These are phyloP conservation scores for Umbelopsis sp. DNA, from an alignment of 371 early-diverging fungal genomes.

Conservation along the genomic window DNA sequence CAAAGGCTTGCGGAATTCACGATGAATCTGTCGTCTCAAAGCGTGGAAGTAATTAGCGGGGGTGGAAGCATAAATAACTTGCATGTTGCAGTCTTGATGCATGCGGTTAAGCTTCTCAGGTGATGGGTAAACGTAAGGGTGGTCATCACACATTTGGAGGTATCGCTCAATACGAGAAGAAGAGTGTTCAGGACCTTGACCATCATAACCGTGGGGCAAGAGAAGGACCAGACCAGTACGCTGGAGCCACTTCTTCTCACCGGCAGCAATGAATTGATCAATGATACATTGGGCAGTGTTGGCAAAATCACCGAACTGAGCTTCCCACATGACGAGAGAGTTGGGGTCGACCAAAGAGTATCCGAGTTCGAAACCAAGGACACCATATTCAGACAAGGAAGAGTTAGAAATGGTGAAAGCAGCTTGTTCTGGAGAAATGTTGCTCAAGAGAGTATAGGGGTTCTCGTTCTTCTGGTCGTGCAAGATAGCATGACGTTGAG, in stretches of 20 bases:
- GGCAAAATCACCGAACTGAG: constrained; percentile 98
- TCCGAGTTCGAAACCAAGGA: constrained; percentile 95
- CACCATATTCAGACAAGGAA: constrained; percentile 94
- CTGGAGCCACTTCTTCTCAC: constrained; percentile 97
- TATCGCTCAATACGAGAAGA: constrained; percentile 94
- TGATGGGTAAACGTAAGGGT: constrained; percentile 85
- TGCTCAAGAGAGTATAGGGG: constrained; percentile 79
- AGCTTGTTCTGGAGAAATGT: constrained; percentile 83
- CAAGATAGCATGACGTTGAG: constrained; percentile 95
- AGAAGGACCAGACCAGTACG: constrained; percentile 91
- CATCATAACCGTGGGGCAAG: constrained; percentile 97
- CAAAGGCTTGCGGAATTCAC: constrained; percentile 97
- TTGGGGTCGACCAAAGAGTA: constrained; percentile 94
- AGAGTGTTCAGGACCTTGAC: constrained; percentile 98
- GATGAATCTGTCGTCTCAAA: constrained; percentile 92
- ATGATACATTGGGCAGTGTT: constrained; percentile 97
- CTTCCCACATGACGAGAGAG: constrained; percentile 95
- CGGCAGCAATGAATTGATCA: constrained; percentile 94
- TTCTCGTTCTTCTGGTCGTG: constrained; percentile 86
- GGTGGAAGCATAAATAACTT: constrained; percentile 93
- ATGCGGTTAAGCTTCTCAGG: constrained; percentile 83
- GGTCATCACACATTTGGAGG: constrained; percentile 93
- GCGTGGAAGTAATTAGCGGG: constrained; percentile 97
- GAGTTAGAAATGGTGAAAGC: constrained; percentile 92
- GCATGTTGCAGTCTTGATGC: constrained; percentile 98